Evolutionary conservation across 257 asterid genomes (phyloP).

Genomic region (Jacaranda copaia): DNA sequence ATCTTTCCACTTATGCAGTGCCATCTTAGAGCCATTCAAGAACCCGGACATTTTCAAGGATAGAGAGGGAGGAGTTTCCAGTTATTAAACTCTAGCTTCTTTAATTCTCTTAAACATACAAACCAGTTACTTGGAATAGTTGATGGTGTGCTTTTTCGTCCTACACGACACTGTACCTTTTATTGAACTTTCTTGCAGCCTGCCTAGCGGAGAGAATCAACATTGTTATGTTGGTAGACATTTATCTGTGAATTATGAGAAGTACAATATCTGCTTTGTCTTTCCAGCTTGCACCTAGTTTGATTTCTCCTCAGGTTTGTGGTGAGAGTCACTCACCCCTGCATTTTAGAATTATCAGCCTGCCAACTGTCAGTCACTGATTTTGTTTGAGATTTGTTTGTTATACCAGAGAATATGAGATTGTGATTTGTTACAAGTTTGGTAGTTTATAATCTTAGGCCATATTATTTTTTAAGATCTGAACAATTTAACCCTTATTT

Average conservation of each 20-base stretch:
- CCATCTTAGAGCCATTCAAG: conserved; percentile 46
- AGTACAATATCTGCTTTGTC: background rate
- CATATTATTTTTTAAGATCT: no score
- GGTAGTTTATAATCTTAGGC: no score
- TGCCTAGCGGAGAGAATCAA: conserved; percentile 15
- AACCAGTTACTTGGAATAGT: conserved; percentile 10
- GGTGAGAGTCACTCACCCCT: background rate
- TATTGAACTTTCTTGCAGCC: background rate
- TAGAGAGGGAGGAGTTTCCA: background rate
- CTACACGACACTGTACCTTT: conserved; percentile 19
- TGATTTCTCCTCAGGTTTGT: background rate
- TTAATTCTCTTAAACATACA: background rate
- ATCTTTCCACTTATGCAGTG: conserved; percentile 47
- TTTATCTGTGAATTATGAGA: background rate
- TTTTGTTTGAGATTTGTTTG: no score
- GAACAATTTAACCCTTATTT: no score
- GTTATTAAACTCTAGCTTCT: background rate
- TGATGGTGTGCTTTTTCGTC: conserved; percentile 19
- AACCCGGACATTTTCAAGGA: conserved; percentile 1
- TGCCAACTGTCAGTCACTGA: no score
- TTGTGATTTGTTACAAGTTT: no score
- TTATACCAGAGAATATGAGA: no score
- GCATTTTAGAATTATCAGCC: no score
- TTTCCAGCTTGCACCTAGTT: conserved; percentile 1
- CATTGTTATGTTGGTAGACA: background rate